Base-by-base conservation (phyloP, 164 flowering plant genomes). In the Nymphaea thermarum region DNA sequence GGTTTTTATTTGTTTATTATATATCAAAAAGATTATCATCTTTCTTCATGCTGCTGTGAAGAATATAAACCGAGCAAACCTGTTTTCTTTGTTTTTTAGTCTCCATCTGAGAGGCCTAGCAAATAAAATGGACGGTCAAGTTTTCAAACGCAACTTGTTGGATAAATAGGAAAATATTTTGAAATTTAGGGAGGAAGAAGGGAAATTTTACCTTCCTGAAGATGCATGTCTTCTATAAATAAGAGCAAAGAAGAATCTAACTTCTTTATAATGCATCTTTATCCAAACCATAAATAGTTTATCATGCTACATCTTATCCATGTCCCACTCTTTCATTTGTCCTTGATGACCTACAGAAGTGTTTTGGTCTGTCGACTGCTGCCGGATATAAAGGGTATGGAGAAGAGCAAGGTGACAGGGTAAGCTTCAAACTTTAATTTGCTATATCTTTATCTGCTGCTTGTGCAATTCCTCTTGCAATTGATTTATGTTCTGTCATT, bases 301-400 rank as follows among this genome's bases (percentile, higher is more conserved):
- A 3, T 25, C 36, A n/a, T 61, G 18, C 18, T n/a, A 6, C 16
- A 61, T n/a, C 41, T n/a, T 61, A 61, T 61, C 6, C 16, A 6
- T 25, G 6, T 14, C 57, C 42, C 15, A 55, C 10, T 4, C 7
- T 57, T 5, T 5, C n/a, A 11, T 60, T 60, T 41, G 11, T 43
- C 4, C 64, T 63, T 53, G 43, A 7, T 73, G 15, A 18, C 65
- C 62, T 80, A 82, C 83, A 90, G 98, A 77, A 73, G 64, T 83
- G 86, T 43, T 70, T 36, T 44, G 80, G 77, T 63, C 82, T 90
- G 11, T 84, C 97, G 18, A 90, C 96, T 2, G 59, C 14, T 43
- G 41, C 79, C 71, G 96, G 96, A 44, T 93, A 93, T 60, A 80
- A 62, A 71, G 98, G 98, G 0, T 93, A 93, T 71, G 98, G 98